Evolutionary conservation across 2,329 filamentous ascomycete genomes (phyloP), one percentile per base, ranked within the genome.

Genomic region (Cadophora gregata): DNA sequence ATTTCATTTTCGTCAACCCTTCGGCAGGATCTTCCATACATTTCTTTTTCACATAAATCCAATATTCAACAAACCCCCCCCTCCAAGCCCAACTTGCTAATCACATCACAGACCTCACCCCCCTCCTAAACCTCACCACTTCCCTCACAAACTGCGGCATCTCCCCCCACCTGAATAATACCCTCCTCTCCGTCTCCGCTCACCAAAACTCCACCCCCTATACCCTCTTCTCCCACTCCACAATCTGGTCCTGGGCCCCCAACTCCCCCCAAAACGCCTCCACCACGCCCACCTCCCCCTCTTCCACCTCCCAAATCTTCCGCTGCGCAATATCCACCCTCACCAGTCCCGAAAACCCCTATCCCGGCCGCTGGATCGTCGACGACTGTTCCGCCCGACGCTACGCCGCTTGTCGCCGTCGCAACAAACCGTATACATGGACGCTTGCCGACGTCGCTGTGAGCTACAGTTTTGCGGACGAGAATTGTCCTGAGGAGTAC

Each of bases 161-260:
- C 48, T 87, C 86, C 1, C 83, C 87, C 0, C 76, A 85, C 2
- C 79, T 90, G 9, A 90, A 90, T 73, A 73, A 75, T 25, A 86
- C 86, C 0, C 78, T 90, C 2, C 79, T 82, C 51, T 80, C 81
- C 65, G 70, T 74, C 24, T 86, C 85, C 10, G 86, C 87, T 9
- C 80, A 83, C 66, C 71, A 76, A 53, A 78, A 84, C 65, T 74
- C 80, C 33, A 68, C 73, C 10, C 80, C 81, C 4, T 89, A 90
- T 73, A 79, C 81, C 66, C 80, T 81, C 59, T 82, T 85, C 67
- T 82, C 82, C 1, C 77, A 82, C 53, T 64, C 72, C 14, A 79
- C 83, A 0, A 79, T 86, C 10, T 90, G 88, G 87, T 83, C 86
- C 24, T 91, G 88, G 87, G 84, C 82, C 1, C 75, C 80, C 0